Percentiles rank a stretch among this genome's conserved stretches.
phyloP scores from a whole-genome alignment of 805 yeast species.

The Yamadazyma sp. region DNA sequence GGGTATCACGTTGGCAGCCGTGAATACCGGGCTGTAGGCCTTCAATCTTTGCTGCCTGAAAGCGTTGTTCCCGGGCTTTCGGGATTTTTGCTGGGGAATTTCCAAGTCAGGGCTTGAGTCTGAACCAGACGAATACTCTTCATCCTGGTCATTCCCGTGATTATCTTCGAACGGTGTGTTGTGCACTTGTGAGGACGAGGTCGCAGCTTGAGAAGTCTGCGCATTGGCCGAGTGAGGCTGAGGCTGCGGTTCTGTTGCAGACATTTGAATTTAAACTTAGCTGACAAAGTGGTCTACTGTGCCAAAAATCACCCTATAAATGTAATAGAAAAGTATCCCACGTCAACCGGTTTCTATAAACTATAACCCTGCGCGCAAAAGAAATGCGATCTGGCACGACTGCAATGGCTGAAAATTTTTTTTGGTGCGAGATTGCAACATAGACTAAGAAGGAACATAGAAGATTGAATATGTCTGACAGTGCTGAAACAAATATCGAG shows the following conservation, averaged over 20 bases:
- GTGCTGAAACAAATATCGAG: slow-evolving; percentile 91
- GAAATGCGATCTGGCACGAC: neutral
- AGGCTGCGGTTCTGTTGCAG: no score
- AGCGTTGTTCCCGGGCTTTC: slow-evolving; percentile 64
- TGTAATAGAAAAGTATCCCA: no score
- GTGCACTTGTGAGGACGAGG: no score
- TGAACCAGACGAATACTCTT: slow-evolving; percentile 4
- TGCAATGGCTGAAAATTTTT: slow-evolving; percentile 4
- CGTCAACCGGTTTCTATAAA: no score
- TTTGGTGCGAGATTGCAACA: neutral
- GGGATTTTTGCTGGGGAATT: slow-evolving; percentile 44
- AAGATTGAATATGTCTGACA: slow-evolving; percentile 48
- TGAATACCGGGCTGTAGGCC: slow-evolving; percentile 49
- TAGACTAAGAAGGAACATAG: slow-evolving; percentile 23
- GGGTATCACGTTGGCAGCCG: slow-evolving; percentile 44
- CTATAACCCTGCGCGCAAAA: no score
- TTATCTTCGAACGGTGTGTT: slow-evolving; percentile 1
- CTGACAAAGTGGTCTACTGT: no score
- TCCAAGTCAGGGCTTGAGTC: slow-evolving; percentile 37
- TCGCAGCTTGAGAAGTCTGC: no score
- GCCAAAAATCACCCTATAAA: no score
- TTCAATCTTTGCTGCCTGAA: slow-evolving; percentile 56
- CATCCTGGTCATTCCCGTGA: neutral
- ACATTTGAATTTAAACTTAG: no score
- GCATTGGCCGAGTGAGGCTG: no score